Conservation (phyloP, 1,284 basidiomycete species). For the Moniliella sp. region DNA sequence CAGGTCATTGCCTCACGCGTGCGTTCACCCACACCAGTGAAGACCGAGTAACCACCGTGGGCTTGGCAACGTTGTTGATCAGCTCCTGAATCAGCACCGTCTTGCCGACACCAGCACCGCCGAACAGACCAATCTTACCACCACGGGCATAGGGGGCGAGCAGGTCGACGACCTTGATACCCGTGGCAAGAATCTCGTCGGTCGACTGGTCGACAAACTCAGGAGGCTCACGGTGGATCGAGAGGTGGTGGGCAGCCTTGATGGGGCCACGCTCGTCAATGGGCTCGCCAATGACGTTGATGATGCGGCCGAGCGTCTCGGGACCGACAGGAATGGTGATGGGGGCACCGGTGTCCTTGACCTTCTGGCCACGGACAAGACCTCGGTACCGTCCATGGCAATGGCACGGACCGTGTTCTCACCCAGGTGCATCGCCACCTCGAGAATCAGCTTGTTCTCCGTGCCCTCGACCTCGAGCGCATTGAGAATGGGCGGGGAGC, state of each 20-base stretch:
- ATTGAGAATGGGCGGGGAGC: conserved; percentile 87
- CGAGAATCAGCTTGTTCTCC: conserved; percentile 41
- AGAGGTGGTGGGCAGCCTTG: conserved; percentile 55
- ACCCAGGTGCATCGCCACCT: conserved; percentile 69
- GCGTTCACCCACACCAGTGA: conserved; percentile 97
- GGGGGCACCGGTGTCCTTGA: conserved; percentile 82
- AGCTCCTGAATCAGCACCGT: conserved; percentile 96
- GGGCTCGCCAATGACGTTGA: conserved; percentile 99
- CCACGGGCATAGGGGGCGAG: conserved; percentile 97
- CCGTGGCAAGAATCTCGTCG: conserved; percentile 89
- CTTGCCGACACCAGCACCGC: conserved; percentile 99
- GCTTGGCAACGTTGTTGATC: conserved; percentile 99
- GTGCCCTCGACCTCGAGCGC: conserved; percentile 91
- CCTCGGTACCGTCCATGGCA: conserved; percentile 72
- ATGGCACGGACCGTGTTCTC: conserved; percentile 36
- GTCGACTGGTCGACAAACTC: conserved; percentile 94
- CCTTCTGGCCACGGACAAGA: conserved; percentile 94
- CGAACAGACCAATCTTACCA: conserved; percentile 99
- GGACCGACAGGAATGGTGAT: conserved; percentile 88
- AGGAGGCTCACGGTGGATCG: conserved; percentile 91
- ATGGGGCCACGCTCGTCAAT: conserved; percentile 98
- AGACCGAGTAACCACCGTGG: conserved; percentile 99
- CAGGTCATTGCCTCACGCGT: conserved; percentile 98
- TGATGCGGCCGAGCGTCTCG: conserved; percentile 85
- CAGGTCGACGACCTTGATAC: conserved; percentile 99